A percentile compares a stretch with the other conserved stretches of the same genome.
phyloP scores from a whole-genome alignment of 2,329 filamentous ascomycete species.

The Colletotrichum trifolii region DNA sequence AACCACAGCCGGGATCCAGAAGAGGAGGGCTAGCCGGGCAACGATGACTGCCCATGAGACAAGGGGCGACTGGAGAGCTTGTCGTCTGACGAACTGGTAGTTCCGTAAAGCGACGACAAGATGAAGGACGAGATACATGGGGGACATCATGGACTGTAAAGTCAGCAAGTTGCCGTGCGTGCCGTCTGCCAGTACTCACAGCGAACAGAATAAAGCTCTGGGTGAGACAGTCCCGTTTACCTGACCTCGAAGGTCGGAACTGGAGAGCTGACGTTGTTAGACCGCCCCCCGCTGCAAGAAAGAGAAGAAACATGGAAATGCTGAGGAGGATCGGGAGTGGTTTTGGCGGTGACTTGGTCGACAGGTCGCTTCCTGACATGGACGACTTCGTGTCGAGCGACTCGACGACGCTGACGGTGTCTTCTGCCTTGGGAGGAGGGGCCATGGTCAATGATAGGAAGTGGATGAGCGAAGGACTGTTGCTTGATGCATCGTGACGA shows the following conservation, averaged over 20 bases:
- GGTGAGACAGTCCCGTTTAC: constrained; percentile 32
- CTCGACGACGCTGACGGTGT: constrained; percentile 34
- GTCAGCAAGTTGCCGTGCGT: constrained; percentile 7
- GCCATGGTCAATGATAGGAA: constrained; percentile 12
- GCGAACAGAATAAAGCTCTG: constrained; percentile 38
- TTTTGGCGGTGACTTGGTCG: constrained; percentile 33
- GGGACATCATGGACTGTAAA: constrained; percentile 42
- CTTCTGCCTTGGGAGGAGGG: constrained; percentile 25
- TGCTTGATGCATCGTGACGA: neutral
- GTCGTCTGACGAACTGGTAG: constrained; percentile 38
- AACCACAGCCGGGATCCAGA: constrained; percentile 44
- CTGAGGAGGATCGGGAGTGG: constrained; percentile 31
- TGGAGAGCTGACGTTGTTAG: constrained; percentile 34
- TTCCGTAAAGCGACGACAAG: constrained; percentile 42
- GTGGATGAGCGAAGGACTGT: constrained; percentile 1
- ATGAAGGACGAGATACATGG: constrained; percentile 46
- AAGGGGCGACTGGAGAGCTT: constrained; percentile 43
- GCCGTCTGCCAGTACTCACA: constrained; percentile 1
- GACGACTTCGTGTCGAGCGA: constrained; percentile 37
- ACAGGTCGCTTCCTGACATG: constrained; percentile 35
- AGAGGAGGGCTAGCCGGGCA: constrained; percentile 41
- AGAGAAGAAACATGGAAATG: constrained; percentile 29
- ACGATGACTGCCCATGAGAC: constrained; percentile 45
- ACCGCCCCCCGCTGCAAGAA: constrained; percentile 34
- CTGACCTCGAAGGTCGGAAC: constrained; percentile 29